Conservation (phyloP, 1,284 basidiomycete species). For the Mixia osmundae region DNA sequence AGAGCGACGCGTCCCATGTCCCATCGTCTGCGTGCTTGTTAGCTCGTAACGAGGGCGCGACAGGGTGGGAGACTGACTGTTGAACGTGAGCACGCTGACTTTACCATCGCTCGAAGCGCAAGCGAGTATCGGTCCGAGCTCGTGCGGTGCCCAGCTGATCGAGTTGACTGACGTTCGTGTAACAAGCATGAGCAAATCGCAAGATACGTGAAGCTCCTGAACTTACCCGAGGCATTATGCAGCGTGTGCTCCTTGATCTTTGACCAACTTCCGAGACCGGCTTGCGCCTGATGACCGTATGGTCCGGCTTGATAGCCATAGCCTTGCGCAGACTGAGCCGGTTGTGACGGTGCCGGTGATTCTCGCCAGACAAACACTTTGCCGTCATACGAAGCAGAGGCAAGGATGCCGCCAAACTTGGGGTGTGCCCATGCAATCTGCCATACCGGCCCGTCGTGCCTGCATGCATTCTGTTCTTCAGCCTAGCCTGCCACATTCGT, state of each 20-base stretch:
- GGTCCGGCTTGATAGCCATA: constrained; percentile 21
- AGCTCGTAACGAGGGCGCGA: neutral
- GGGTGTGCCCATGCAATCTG: constrained; percentile 98
- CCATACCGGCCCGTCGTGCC: constrained; percentile 94
- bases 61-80: constrained; percentile 36
- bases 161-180: constrained; percentile 48
- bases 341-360: constrained; percentile 27
- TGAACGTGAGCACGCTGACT: constrained; percentile 87
- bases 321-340: too few species aligned
- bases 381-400: constrained; percentile 92
- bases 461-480: constrained; percentile 13
- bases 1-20: constrained; percentile 84
- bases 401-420: constrained; percentile 83
- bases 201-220: neutral
- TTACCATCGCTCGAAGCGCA: constrained; percentile 98
- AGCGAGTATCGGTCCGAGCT: constrained; percentile 84
- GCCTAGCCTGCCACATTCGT: constrained; percentile 1
- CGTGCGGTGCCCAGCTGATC: constrained; percentile 92
- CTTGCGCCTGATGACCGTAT: constrained; percentile 30
- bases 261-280: constrained; percentile 46
- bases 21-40: constrained; percentile 47
- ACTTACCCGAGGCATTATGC: constrained; percentile 71
- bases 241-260: constrained; percentile 91
- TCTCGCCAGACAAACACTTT: constrained; percentile 99
- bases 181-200: neutral